A percentile compares a stretch with the other conserved stretches of the same genome.
Evolutionary conservation across 495 filamentous ascomycete species (phyloP).

Genomic region (Neurospora sp.): DNA sequence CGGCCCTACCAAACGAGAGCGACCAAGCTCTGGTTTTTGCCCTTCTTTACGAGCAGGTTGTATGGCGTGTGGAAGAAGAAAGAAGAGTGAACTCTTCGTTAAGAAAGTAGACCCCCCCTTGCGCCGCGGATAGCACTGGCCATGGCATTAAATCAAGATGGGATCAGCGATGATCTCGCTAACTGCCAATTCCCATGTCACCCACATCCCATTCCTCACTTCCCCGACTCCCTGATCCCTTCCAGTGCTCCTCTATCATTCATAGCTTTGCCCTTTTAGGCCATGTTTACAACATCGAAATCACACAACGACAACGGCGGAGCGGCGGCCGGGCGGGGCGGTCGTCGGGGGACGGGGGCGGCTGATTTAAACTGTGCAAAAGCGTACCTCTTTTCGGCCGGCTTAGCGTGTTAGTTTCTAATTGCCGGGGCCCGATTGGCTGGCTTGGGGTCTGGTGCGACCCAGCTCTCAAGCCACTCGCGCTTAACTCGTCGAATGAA

Average conservation of each 20-base stretch:
- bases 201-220: neutral
- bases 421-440: neutral
- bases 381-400: neutral
- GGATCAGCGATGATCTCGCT: neutral
- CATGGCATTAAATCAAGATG: neutral
- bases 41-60: neutral
- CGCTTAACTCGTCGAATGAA: neutral
- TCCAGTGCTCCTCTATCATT: neutral
- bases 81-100: neutral
- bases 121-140: neutral
- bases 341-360: neutral
- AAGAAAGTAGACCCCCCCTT: neutral
- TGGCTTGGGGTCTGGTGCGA: neutral
- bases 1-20: neutral
- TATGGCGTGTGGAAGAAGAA: neutral
- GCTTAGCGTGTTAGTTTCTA: neutral
- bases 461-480: neutral
- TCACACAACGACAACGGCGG: neutral
- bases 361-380: neutral
- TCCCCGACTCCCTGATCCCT: neutral
- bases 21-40: neutral
- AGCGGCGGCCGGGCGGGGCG: neutral
- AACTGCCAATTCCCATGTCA: neutral
- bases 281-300: neutral
- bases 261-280: neutral